Conservation (phyloP, 1,284 basidiomycete species). For the Rhizopogon hawkerae region DNA sequence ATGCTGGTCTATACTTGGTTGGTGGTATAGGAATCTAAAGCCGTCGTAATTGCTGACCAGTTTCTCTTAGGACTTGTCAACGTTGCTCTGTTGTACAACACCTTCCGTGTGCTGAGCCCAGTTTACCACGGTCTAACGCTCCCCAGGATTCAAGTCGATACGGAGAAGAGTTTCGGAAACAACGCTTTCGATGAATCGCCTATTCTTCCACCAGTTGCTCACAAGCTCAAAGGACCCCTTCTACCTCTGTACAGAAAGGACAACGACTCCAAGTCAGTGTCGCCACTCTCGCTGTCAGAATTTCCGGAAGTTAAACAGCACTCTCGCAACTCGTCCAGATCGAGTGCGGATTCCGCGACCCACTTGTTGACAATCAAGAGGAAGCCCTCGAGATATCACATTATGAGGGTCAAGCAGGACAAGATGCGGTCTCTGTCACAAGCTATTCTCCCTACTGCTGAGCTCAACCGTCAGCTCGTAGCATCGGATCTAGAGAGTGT, state of each 20-base stretch:
- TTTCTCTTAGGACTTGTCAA: slow-evolving; percentile 46
- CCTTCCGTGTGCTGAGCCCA: slow-evolving; percentile 53
- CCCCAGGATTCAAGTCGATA: slow-evolving; percentile 11
- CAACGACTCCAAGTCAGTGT: not conserved
- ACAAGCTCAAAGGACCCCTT: not conserved
- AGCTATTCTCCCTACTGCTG: slow-evolving; percentile 3
- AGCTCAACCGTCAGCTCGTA: slow-evolving; percentile 10
- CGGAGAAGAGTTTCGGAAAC: slow-evolving; percentile 20
- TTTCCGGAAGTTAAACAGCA: slow-evolving; percentile 5
- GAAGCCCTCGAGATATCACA: slow-evolving; percentile 3
- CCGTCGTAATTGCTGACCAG: slow-evolving; percentile 11
- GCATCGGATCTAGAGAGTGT: not conserved
- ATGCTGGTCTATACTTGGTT: slow-evolving; percentile 51
- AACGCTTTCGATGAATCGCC: slow-evolving; percentile 16
- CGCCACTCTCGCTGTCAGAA: not conserved
- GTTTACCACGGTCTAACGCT: slow-evolving; percentile 32
- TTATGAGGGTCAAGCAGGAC: slow-evolving; percentile 4
- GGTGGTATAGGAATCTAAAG: slow-evolving; percentile 16
- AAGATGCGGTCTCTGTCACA: not conserved
- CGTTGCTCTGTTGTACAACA: slow-evolving; percentile 57
- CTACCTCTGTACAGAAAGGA: slow-evolving; percentile 1
- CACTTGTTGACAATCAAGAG: slow-evolving; percentile 10
- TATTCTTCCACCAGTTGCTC: slow-evolving; percentile 4
- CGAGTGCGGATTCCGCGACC: slow-evolving; percentile 16
- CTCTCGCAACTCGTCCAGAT: slow-evolving; percentile 9